Percentiles rank a stretch among this genome's conserved stretches.
Evolutionary conservation across 2,329 filamentous ascomycete genomes (phyloP).

Genomic region (Aspergillus sojae): DNA sequence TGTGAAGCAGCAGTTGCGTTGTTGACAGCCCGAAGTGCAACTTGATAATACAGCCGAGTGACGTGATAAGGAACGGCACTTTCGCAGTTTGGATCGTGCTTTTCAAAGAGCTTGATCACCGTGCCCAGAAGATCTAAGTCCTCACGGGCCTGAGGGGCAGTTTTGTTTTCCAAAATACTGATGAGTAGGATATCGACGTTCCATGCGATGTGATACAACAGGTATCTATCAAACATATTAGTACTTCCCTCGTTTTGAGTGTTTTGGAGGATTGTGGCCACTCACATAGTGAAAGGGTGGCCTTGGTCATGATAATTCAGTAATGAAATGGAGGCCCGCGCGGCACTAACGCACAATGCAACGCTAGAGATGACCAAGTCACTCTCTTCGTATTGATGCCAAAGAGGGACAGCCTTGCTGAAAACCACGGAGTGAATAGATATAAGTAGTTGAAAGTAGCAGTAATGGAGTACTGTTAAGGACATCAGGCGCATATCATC

Average conservation of each 20-base stretch:
- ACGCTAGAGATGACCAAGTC: not conserved
- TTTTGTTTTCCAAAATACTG: not conserved
- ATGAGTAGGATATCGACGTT: not conserved
- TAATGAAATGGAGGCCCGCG: not conserved
- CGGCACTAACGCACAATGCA: not conserved
- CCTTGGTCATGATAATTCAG: not conserved
- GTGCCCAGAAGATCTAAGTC: not conserved
- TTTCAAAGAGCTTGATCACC: not conserved
- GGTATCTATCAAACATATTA: not conserved
- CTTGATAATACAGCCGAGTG: not conserved
- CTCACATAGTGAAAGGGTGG: not conserved
- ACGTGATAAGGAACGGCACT: not conserved
- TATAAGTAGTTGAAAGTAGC: not conserved
- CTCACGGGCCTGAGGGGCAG: not conserved
- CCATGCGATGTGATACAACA: not conserved
- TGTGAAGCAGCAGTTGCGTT: not conserved
- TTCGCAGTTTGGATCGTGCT: not conserved
- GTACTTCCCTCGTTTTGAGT: not conserved
- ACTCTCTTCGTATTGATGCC: not conserved
- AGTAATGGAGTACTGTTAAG: not conserved
- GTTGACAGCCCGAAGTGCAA: not conserved
- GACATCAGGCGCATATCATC: not conserved
- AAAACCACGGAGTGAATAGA: not conserved
- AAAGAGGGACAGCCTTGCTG: not conserved
- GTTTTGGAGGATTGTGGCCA: not conserved